phyloP scores from a whole-genome alignment of 345 rosid species.

The Salix dunnii region DNA sequence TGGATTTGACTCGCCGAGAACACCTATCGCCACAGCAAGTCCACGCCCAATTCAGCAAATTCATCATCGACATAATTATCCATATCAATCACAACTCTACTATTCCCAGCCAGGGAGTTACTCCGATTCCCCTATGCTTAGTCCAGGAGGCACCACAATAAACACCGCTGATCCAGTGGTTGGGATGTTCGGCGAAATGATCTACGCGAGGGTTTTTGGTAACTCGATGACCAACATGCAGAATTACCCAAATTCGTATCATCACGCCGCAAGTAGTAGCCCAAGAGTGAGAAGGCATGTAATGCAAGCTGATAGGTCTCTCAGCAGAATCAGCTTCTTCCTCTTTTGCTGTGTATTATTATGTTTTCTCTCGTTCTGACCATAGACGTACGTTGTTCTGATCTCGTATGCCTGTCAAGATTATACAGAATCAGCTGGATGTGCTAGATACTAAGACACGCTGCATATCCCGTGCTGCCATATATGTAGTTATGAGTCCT shows the following conservation, averaged over 20 bases:
- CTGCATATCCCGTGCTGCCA: conserved; percentile 9
- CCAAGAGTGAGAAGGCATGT: conserved; percentile 73
- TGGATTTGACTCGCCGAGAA: conserved; percentile 20
- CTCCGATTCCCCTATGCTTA: conserved; percentile 33
- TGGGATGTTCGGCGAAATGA: conserved; percentile 70
- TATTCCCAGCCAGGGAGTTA: conserved; percentile 33
- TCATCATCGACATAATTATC: conserved; percentile 5
- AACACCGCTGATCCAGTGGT: conserved; percentile 43
- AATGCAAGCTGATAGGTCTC: conserved; percentile 64
- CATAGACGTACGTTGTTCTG: background rate
- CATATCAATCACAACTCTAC: conserved; percentile 25
- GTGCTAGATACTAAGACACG: conserved; percentile 4
- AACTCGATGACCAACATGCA: conserved; percentile 42
- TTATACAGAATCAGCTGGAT: conserved; percentile 4
- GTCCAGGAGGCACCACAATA: conserved; percentile 33
- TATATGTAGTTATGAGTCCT: conserved; percentile 8
- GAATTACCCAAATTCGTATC: conserved; percentile 48
- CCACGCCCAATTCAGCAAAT: background rate
- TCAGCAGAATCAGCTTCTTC: conserved; percentile 72
- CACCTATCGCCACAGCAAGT: background rate
- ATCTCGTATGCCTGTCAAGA: conserved; percentile 2
- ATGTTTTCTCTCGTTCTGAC: conserved; percentile 72
- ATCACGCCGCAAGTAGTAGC: conserved; percentile 41
- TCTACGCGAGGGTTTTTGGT: conserved; percentile 58
- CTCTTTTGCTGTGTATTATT: conserved; percentile 58